These are phyloP conservation scores for Lathyrus sativus DNA, from an alignment of 306 rosid genomes.

Conservation along the genomic window DNA sequence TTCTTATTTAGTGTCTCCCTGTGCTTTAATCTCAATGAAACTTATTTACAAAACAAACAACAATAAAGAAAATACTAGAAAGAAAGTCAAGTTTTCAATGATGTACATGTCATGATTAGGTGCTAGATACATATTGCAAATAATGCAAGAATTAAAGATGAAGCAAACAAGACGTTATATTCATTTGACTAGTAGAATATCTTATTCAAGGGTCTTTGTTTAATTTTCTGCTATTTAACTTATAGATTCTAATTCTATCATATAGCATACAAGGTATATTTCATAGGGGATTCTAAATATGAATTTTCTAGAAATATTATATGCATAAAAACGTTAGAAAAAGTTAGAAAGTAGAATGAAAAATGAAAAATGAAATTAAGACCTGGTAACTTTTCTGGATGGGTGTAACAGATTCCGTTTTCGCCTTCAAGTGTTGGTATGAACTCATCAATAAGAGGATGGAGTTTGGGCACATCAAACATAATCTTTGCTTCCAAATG, in stretches of 20 bases:
- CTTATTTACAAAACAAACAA: background rate
- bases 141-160: conserved; percentile 27
- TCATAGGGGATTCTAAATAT: too few relatives aligned
- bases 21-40: background rate
- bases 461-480: conserved; percentile 58
- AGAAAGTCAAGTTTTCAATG: background rate
- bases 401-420: conserved; percentile 90
- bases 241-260: too few relatives aligned
- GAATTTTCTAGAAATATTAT: background rate
- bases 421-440: conserved; percentile 81
- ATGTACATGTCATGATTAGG: background rate
- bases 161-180: conserved; percentile 18
- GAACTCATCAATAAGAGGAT: conserved; percentile 82
- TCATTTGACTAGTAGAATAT: conserved; percentile 24
- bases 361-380: background rate
- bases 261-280: too few relatives aligned
- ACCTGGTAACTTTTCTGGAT: conserved; percentile 92
- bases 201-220: conserved; percentile 10
- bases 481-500: conserved; percentile 77
- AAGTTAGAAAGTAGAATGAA: background rate
- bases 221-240: conserved; percentile 1
- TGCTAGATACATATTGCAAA: background rate
- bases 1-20: background rate
- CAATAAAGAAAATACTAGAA: background rate
- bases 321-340: background rate